Base-by-base conservation (phyloP, 306 rosid genomes). In the Dalbergia oliveri region DNA sequence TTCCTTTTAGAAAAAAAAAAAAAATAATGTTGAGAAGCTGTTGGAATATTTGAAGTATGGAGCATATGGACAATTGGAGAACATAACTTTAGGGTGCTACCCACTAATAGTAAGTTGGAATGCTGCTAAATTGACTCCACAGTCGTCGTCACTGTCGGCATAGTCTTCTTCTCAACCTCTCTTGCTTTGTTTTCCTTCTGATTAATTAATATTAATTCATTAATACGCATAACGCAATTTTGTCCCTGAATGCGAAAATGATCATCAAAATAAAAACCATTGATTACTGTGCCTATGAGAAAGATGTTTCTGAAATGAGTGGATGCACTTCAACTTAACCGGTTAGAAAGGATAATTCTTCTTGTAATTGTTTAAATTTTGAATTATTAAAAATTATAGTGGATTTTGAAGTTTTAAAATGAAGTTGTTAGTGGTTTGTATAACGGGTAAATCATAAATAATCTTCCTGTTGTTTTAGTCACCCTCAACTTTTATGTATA, bases 101-200 rank as follows among this genome's bases (percentile, higher is more conserved):
- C 31, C 31, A 26, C 31, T 1, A 26, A 26, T 26, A 26, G 31
- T 21, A 26, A 26, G 31, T 26, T 2, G 31, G 31, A 0, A 26
- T 26, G 31, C 31, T 2, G 31, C 31, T 26, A 26, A 44, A 13
- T 8, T 45, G 51, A 49, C 23, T 21, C 67, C 21, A 19, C n/a
- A 16, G 59, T 63, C 23, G 19, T 49, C 31, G 11, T 47, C 64
- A 34, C 9, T 64, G 81, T 76, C 72, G 72, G 41, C 80, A 69
- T 3, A 31, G 71, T 63, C 49, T 61, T 75, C 41, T 62, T 21
- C 31, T 26, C 31, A 26, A 26, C 31, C 31, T 26, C 31, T 14
- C 9, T 11, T 8, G 0, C 39, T 26, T 49, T 50, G 12, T 47
- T 50, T 63, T 34, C 19, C 51, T 63, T 49, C 54, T 33, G 19